Conservation (phyloP, 176 grass and related monocot species). For the Aegilops tauschii region DNA sequence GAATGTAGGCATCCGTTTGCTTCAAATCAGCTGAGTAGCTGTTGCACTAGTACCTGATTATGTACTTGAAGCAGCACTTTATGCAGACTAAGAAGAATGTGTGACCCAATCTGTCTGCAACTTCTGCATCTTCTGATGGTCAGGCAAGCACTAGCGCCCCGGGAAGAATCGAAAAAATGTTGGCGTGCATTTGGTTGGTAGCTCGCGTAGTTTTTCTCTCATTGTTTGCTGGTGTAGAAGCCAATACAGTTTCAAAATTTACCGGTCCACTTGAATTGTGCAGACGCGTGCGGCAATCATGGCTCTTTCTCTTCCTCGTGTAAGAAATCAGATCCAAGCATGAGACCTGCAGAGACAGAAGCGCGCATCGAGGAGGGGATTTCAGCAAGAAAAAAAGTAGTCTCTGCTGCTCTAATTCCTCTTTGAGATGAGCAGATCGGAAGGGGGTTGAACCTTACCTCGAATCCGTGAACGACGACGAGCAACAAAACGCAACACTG, state of each 20-base stretch:
- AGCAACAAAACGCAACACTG: background rate
- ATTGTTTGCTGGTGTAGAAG: background rate
- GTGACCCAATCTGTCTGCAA: background rate
- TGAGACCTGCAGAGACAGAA: background rate
- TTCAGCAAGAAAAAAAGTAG: background rate
- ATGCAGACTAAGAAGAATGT: background rate
- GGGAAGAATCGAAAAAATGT: background rate
- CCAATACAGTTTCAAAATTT: background rate
- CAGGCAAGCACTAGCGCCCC: background rate
- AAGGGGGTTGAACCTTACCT: background rate
- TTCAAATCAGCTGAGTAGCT: background rate
- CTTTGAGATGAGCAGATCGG: background rate
- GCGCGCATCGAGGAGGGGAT: too few relatives aligned
- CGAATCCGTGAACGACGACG: background rate
- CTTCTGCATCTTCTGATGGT: background rate
- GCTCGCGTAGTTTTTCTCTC: background rate
- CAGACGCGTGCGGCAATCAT: too few relatives aligned
- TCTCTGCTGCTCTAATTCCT: background rate
- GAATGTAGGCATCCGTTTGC: background rate
- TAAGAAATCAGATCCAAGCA: background rate
- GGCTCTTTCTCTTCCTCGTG: background rate
- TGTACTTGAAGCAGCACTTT: background rate
- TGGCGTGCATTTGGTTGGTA: background rate
- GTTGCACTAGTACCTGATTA: background rate
- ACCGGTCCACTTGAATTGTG: too few relatives aligned